phyloP scores from a whole-genome alignment of 768 basidiomycete genomes.

The Dictyophora rubrovolvata region DNA sequence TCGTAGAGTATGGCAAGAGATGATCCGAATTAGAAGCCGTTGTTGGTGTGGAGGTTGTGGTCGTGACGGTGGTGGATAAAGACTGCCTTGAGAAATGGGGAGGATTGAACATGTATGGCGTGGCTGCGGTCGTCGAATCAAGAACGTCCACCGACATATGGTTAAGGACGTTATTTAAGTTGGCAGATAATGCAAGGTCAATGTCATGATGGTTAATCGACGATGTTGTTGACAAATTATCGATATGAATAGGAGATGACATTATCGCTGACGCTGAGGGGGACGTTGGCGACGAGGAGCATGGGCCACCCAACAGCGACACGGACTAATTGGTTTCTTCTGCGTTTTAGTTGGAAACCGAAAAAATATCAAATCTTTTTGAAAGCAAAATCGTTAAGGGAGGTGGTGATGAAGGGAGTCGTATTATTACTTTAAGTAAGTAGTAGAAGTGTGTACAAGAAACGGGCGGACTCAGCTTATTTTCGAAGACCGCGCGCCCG shows the following conservation, averaged over 20 bases:
- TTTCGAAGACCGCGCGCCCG: neutral
- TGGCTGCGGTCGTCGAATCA: neutral
- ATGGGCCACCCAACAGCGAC: neutral
- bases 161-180: neutral
- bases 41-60: too few relatives aligned
- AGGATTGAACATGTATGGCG: neutral
- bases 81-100: neutral
- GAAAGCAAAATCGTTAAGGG: too few relatives aligned
- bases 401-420: too few relatives aligned
- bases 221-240: neutral
- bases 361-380: too few relatives aligned
- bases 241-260: too few relatives aligned
- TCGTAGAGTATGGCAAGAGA: neutral
- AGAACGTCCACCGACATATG: neutral
- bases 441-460: neutral
- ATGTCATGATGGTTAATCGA: neutral
- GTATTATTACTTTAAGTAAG: too few relatives aligned
- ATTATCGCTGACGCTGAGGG: too few relatives aligned
- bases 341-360: too few relatives aligned
- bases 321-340: too few relatives aligned
- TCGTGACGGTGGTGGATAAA: neutral
- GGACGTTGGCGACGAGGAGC: neutral
- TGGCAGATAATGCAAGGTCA: neutral
- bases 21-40: neutral
- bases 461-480: neutral